Evolutionary conservation across 1,284 basidiomycete genomes (phyloP).

Genomic region (Athelia sp.): DNA sequence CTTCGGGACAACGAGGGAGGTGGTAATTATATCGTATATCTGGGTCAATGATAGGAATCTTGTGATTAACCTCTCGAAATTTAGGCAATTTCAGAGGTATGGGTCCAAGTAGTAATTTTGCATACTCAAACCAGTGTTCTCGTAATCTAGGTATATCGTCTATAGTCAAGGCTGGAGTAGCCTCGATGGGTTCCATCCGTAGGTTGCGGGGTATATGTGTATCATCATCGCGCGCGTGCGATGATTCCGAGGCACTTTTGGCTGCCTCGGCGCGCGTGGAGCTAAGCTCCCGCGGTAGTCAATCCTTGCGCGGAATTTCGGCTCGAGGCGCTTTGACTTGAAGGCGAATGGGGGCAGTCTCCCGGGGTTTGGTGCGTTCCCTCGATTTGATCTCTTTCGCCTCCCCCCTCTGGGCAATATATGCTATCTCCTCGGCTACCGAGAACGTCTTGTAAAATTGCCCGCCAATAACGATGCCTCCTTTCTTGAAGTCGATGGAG

Average conservation of each 20-base stretch:
- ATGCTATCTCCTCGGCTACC: constrained; percentile 8
- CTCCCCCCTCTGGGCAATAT: not conserved
- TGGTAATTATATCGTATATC: constrained; percentile 18
- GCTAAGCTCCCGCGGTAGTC: too few species aligned
- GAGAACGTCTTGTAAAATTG: constrained; percentile 3
- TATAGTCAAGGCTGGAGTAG: not conserved
- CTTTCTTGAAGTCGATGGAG: constrained; percentile 6
- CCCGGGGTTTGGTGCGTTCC: not conserved
- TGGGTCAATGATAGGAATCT: constrained; percentile 24
- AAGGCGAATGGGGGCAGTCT: not conserved
- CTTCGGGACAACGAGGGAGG: constrained; percentile 20
- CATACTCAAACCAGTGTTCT: constrained; percentile 15
- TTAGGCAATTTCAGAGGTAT: constrained; percentile 18
- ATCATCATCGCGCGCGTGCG: too few species aligned
- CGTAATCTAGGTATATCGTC: constrained; percentile 12
- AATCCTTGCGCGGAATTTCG: too few species aligned
- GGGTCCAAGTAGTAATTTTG: constrained; percentile 16
- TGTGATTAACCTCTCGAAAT: constrained; percentile 23
- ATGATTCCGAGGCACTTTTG: too few species aligned
- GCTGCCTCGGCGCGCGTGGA: too few species aligned
- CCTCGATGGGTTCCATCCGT: constrained; percentile 2
- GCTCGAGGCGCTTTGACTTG: too few species aligned
- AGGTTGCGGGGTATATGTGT: not conserved
- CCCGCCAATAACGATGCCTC: not conserved
- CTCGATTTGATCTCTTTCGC: not conserved